Evolutionary conservation across 352 stramenopile genomes (phyloP), one percentile per base, ranked within the genome.

Genomic region (Thraustochytrium sp.): DNA sequence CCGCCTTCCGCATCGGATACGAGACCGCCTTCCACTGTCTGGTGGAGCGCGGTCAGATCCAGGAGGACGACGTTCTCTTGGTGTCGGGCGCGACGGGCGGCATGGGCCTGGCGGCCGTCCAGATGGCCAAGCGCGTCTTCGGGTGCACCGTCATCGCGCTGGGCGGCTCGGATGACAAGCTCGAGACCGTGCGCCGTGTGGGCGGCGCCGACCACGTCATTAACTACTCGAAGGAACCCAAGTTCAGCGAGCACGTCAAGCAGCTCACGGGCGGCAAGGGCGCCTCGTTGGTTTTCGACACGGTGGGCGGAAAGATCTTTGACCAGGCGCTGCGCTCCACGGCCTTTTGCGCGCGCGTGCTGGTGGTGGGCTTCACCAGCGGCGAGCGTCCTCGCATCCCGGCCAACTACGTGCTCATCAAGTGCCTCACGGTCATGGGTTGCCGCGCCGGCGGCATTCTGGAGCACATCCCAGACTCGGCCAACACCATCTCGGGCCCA

Each of bases 331-430:
- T 82, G 8, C 51, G 56, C 13, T 44, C 23, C 26, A 82, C 74
- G 4, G 74, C 74, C 13, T 82, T 82, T 61, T 51, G 34, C 16
- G 74, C 74, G 16, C 74, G 74, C 37, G 74, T 82, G 11, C 42
- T 82, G 18, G 78, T 82, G 2, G 74, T 82, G 0, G 74, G 74
- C 11, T 82, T 82, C 26, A 82, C 74, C 26, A 82, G 74, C 56
- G 74, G 74, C 18, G 49, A 46, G 29, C 51, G 51, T 23, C 53
- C 74, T 1, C 31, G 21, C 3, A 31, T 82, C 11, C 53, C 74
- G 18, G 29, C 74, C 23, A 82, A 82, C 53, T 82, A 82, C 40
- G 51, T 54, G 29, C 74, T 82, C 51, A 82, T 82, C 34, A 82
- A 82, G 56, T 82, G 74, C 40, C 56, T 82, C 21, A 26, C 74